A percentile compares a stretch with the other conserved stretches of the same genome.
phyloP scores from a whole-genome alignment of 2,329 filamentous ascomycete species.

The Thermochaetoides dissita region DNA sequence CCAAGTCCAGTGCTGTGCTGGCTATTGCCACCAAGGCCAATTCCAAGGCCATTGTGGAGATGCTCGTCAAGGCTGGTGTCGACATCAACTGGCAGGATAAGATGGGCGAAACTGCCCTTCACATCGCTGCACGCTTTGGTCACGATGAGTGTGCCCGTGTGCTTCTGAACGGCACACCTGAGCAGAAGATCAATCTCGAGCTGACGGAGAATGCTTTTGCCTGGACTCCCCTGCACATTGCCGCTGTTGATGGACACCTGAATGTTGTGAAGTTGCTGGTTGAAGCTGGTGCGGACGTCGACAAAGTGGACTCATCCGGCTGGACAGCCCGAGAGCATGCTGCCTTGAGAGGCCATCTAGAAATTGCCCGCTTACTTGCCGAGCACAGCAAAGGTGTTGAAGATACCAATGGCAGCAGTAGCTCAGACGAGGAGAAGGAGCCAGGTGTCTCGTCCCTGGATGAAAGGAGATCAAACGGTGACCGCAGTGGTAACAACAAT shows the following conservation, averaged over 20 bases:
- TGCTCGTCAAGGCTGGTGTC: slow-evolving; percentile 79
- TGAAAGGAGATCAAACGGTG: slow-evolving; percentile 47
- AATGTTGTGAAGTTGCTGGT: slow-evolving; percentile 64
- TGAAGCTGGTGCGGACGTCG: slow-evolving; percentile 61
- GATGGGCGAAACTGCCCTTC: slow-evolving; percentile 79
- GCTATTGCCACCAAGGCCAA: slow-evolving; percentile 81
- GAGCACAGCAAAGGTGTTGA: slow-evolving; percentile 29
- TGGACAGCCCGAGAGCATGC: slow-evolving; percentile 95
- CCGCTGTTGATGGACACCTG: slow-evolving; percentile 75
- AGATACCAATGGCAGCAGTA: slow-evolving; percentile 18
- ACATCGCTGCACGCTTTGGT: slow-evolving; percentile 80
- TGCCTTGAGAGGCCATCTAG: slow-evolving; percentile 73
- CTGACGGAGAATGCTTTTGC: slow-evolving; percentile 70
- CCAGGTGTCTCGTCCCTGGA: slow-evolving; percentile 27
- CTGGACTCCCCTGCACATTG: slow-evolving; percentile 92
- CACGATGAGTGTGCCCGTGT: slow-evolving; percentile 67
- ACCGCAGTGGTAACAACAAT: slow-evolving; percentile 38
- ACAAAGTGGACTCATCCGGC: slow-evolving; percentile 67
- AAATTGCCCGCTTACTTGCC: slow-evolving; percentile 58
- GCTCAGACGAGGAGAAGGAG: slow-evolving; percentile 16
- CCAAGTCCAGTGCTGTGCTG: slow-evolving; percentile 76
- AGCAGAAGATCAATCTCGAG: slow-evolving; percentile 64
- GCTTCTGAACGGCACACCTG: slow-evolving; percentile 53
- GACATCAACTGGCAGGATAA: slow-evolving; percentile 90
- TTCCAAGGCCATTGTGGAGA: slow-evolving; percentile 67